Evolutionary conservation across 2,329 filamentous ascomycete species (phyloP).

Genomic region (Penicillium sp.): DNA sequence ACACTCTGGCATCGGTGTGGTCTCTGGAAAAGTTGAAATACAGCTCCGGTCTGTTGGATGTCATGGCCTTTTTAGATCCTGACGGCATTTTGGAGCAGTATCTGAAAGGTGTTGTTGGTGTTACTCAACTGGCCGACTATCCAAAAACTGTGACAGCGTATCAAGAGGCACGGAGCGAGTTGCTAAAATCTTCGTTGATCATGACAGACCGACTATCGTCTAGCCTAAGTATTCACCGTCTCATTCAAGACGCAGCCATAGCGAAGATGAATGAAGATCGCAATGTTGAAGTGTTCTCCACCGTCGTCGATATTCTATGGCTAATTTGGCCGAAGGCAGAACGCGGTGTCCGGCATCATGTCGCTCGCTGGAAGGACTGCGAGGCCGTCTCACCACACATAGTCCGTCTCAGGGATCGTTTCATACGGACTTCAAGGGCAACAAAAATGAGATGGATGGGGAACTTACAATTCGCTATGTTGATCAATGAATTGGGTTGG

Average conservation of each 20-base stretch:
- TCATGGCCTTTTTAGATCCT: neutral
- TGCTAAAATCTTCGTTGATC: neutral
- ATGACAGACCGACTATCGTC: neutral
- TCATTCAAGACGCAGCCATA: neutral
- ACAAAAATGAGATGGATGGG: neutral
- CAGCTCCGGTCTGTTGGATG: neutral
- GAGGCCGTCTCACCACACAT: neutral
- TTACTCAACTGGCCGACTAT: neutral
- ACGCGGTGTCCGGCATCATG: too few species aligned
- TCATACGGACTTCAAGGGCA: neutral
- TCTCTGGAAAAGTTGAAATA: neutral
- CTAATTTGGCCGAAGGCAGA: neutral
- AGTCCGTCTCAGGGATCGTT: neutral
- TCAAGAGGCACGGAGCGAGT: neutral
- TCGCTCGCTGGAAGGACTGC: neutral
- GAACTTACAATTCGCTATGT: neutral
- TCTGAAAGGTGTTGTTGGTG: neutral
- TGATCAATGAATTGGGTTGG: neutral
- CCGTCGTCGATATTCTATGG: neutral
- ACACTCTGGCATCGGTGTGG: neutral
- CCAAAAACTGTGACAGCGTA: neutral
- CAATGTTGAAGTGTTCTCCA: too few species aligned
- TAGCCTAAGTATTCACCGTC: neutral
- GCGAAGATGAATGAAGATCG: slow-evolving; percentile 2
- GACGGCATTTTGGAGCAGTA: neutral